These are phyloP conservation scores for Dothideomycetidae sp. DNA, from an alignment of 2,329 filamentous ascomycete genomes.

Conservation along the genomic window DNA sequence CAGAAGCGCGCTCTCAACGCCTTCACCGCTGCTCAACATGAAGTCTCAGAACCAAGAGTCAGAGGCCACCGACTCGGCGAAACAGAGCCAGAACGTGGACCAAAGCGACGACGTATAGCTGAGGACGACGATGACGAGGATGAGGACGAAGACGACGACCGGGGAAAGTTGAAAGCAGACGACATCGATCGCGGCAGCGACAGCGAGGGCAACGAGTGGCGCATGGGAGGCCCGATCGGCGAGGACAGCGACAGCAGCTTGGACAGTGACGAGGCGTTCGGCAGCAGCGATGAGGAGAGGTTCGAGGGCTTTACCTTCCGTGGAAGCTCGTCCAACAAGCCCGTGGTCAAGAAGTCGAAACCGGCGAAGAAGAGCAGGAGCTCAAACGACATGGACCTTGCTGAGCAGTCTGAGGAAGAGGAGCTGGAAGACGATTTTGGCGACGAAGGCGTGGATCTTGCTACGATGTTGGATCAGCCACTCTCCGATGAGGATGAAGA, in stretches of 20 bases:
- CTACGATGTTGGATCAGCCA: conserved; percentile 42
- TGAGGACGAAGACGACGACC: conserved; percentile 19
- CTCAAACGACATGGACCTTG: conserved; percentile 32
- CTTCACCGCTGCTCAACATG: conserved; percentile 48
- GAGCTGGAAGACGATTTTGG: conserved; percentile 52
- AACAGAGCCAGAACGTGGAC: conserved; percentile 29
- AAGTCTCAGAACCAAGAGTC: conserved; percentile 40
- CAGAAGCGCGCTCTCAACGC: conserved; percentile 46
- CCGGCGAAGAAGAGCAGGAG: neutral
- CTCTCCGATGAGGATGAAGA: conserved; percentile 37
- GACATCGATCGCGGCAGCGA: conserved; percentile 64
- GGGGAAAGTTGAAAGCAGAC: conserved; percentile 20
- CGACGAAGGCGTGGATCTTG: conserved; percentile 48
- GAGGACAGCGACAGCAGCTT: conserved; percentile 55
- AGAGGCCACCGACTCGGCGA: conserved; percentile 45
- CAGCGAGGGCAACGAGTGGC: conserved; percentile 76
- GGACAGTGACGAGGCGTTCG: conserved; percentile 71
- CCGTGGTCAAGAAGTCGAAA: conserved; percentile 33
- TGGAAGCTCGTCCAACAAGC: conserved; percentile 40
- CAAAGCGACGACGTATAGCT: conserved; percentile 30
- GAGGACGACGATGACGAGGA: conserved; percentile 41
- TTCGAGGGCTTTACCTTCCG: conserved; percentile 65
- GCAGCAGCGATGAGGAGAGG: conserved; percentile 71
- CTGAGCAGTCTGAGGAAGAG: conserved; percentile 39
- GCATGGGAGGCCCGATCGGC: conserved; percentile 50